Percentiles rank a stretch among this genome's conserved stretches.
Conservation (phyloP, 2,329 filamentous ascomycete genomes). For the Periconia sp. region DNA sequence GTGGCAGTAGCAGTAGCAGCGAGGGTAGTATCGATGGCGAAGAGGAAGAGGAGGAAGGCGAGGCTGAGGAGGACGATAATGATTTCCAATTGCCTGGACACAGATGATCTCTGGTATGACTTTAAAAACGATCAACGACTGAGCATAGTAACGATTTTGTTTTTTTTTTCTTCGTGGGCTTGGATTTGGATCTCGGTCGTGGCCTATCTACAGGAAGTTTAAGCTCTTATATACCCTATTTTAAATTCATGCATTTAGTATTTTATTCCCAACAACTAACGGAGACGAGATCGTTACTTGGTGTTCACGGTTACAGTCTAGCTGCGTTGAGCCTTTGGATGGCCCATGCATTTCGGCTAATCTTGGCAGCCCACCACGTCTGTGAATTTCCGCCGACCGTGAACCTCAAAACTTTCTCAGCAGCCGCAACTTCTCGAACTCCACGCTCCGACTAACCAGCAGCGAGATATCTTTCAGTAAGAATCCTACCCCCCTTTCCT, state of each 20-base stretch:
- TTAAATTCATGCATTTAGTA: too few species aligned
- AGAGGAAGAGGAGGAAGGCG: slow-evolving; percentile 23
- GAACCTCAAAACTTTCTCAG: slow-evolving; percentile 1
- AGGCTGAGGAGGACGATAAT: slow-evolving; percentile 16
- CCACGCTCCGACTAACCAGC: slow-evolving; percentile 15
- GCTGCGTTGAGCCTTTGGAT: too few species aligned
- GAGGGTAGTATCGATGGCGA: slow-evolving; percentile 36
- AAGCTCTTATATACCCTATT: background rate
- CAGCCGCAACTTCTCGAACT: slow-evolving; percentile 9
- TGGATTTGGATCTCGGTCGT: background rate
- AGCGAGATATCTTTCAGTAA: slow-evolving; percentile 21
- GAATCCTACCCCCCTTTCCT: background rate
- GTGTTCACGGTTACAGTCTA: too few species aligned
- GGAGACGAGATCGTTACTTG: too few species aligned
- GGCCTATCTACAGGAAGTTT: background rate
- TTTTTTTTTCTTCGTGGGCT: slow-evolving; percentile 6
- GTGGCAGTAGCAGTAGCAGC: slow-evolving; percentile 18
- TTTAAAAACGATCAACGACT: background rate
- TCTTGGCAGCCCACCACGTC: slow-evolving; percentile 5
- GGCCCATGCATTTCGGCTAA: slow-evolving; percentile 8
- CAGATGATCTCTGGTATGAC: slow-evolving; percentile 19
- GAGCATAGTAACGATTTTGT: slow-evolving; percentile 9
- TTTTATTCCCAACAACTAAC: too few species aligned
- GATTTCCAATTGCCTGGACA: slow-evolving; percentile 42
- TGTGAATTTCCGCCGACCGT: slow-evolving; percentile 7